A percentile compares a stretch with the other conserved stretches of the same genome.
Evolutionary conservation across 345 rosid species (phyloP).

Genomic region (Citrus maxima): DNA sequence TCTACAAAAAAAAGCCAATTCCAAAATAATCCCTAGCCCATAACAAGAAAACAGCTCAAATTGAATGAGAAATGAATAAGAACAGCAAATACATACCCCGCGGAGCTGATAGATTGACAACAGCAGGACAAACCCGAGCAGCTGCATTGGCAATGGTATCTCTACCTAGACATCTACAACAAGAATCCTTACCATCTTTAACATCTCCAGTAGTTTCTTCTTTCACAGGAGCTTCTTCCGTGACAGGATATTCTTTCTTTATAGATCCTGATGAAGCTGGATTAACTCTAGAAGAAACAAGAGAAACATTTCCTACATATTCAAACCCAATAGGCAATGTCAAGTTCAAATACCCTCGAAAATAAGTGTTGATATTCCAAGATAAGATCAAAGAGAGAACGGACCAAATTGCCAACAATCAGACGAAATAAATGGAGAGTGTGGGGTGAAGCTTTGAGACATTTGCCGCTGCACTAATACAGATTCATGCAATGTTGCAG

Average conservation of each 20-base stretch:
- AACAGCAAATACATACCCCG: slow-evolving; percentile 38
- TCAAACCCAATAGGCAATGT: background rate
- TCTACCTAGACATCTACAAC: slow-evolving; percentile 59
- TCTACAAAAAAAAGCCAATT: slow-evolving; percentile 29
- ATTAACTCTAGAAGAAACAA: slow-evolving; percentile 40
- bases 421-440: slow-evolving; percentile 17
- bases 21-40: background rate
- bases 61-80: background rate
- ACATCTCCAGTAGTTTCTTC: background rate
- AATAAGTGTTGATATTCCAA: background rate
- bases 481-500: slow-evolving; percentile 26
- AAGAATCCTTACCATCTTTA: slow-evolving; percentile 41
- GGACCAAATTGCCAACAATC: slow-evolving; percentile 37
- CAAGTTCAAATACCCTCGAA: background rate
- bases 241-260: slow-evolving; percentile 23
- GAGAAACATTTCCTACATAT: slow-evolving; percentile 36
- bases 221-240: no score
- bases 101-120: slow-evolving; percentile 78
- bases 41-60: background rate
- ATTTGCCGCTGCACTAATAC: slow-evolving; percentile 26
- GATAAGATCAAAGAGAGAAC: slow-evolving; percentile 6
- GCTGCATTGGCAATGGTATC: slow-evolving; percentile 85
- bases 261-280: slow-evolving; percentile 34
- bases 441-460: slow-evolving; percentile 1
- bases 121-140: slow-evolving; percentile 77